These are phyloP conservation scores for Cladorrhinum sp. DNA, from an alignment of 2,329 filamentous ascomycete genomes.

Conservation along the genomic window DNA sequence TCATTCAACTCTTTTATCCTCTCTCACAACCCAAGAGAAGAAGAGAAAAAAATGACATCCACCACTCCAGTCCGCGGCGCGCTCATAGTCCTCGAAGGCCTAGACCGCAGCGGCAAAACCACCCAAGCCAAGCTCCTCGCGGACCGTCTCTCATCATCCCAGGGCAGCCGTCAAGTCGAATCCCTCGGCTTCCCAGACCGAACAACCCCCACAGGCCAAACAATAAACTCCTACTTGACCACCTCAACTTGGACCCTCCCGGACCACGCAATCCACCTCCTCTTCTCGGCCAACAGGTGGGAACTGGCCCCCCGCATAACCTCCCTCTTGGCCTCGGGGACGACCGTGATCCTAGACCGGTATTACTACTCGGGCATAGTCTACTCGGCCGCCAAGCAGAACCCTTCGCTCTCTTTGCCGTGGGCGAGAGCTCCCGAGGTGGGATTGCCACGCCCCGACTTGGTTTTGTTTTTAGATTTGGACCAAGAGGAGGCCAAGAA, in stretches of 20 bases:
- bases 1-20: not conserved
- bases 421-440: slow-evolving; percentile 86
- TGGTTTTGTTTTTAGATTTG: slow-evolving; percentile 84
- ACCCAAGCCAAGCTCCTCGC: slow-evolving; percentile 76
- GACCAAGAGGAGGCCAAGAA: slow-evolving; percentile 67
- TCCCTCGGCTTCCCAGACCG: slow-evolving; percentile 66
- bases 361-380: slow-evolving; percentile 96
- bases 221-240: slow-evolving; percentile 81
- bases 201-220: slow-evolving; percentile 76
- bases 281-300: slow-evolving; percentile 92
- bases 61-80: slow-evolving; percentile 53
- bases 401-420: slow-evolving; percentile 62
- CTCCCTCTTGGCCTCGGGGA: slow-evolving; percentile 58
- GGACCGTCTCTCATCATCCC: slow-evolving; percentile 47
- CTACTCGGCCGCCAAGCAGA: slow-evolving; percentile 85
- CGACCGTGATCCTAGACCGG: slow-evolving; percentile 79
- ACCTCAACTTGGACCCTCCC: slow-evolving; percentile 65
- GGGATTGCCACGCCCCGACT: slow-evolving; percentile 81
- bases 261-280: slow-evolving; percentile 83
- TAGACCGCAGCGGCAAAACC: slow-evolving; percentile 89
- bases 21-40: no score
- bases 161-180: slow-evolving; percentile 47
- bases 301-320: slow-evolving; percentile 61
- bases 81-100: slow-evolving; percentile 80
- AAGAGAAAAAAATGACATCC: not conserved